Conservation (phyloP, 495 filamentous ascomycete species). For the Tuber umbilicatum region DNA sequence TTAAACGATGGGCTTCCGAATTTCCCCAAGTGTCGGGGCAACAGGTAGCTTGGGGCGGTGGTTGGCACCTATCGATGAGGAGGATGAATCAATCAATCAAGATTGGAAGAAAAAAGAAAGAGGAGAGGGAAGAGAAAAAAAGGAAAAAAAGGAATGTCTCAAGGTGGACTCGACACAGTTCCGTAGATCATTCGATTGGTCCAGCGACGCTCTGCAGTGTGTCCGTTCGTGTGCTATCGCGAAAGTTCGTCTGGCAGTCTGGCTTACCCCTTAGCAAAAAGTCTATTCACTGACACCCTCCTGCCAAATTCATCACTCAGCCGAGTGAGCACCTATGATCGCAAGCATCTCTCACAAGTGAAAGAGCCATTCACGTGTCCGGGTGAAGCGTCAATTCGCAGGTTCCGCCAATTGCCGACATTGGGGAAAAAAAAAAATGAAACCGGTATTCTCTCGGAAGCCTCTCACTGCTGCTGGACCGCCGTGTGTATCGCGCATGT, state of each 20-base stretch:
- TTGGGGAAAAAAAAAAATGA: not conserved
- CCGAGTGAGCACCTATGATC: not conserved
- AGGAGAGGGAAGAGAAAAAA: too few relatives aligned
- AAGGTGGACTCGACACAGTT: too few relatives aligned
- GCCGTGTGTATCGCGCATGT: not conserved
- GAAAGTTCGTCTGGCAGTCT: not conserved
- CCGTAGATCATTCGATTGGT: too few relatives aligned
- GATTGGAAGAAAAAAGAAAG: too few relatives aligned
- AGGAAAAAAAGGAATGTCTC: too few relatives aligned
- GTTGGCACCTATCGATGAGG: too few relatives aligned
- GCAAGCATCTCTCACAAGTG: not conserved
- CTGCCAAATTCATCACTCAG: not conserved
- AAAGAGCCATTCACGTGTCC: not conserved
- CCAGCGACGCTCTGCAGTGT: too few relatives aligned
- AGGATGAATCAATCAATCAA: too few relatives aligned
- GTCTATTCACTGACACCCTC: not conserved
- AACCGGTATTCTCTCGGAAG: not conserved
- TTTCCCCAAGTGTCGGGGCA: not conserved
- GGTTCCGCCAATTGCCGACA: not conserved
- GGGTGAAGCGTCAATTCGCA: not conserved
- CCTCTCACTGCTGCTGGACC: not conserved
- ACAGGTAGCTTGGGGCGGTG: too few relatives aligned
- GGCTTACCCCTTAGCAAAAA: not conserved
- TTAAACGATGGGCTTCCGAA: not conserved
- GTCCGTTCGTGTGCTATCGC: too few relatives aligned